Conservation (phyloP, 768 basidiomycete genomes). For the Auricularia sp. region DNA sequence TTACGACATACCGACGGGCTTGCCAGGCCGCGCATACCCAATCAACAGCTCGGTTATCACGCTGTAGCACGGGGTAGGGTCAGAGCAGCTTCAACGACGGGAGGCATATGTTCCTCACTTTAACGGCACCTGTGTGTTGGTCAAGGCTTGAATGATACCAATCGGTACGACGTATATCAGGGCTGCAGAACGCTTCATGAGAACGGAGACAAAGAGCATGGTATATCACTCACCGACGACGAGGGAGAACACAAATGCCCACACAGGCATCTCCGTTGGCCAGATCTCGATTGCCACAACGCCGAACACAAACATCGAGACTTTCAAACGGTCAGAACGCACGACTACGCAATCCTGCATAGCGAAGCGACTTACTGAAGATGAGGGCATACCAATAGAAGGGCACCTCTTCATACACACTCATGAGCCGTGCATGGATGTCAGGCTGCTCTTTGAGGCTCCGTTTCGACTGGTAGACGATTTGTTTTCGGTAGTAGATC, state of each 20-base stretch:
- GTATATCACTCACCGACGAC: constrained; percentile 6
- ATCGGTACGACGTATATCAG: constrained; percentile 51
- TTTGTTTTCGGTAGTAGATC: constrained; percentile 5
- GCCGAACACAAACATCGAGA: constrained; percentile 12
- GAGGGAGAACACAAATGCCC: constrained; percentile 17
- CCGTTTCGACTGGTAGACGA: constrained; percentile 10
- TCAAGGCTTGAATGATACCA: constrained; percentile 78
- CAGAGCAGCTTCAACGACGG: constrained; percentile 1
- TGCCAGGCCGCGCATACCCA: constrained; percentile 71
- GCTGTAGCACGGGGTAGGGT: constrained; percentile 2
- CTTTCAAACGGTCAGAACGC: background rate
- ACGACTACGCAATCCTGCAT: background rate
- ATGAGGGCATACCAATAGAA: constrained; percentile 45
- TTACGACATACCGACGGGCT: constrained; percentile 43
- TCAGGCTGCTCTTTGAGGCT: constrained; percentile 15
- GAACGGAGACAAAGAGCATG: constrained; percentile 21
- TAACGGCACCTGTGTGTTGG: constrained; percentile 64
- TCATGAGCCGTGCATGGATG: constrained; percentile 16
- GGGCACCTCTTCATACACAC: constrained; percentile 31
- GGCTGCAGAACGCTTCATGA: constrained; percentile 17
- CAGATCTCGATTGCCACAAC: constrained; percentile 19
- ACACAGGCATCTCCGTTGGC: constrained; percentile 19
- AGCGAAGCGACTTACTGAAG: background rate
- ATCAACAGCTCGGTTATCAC: constrained; percentile 69
- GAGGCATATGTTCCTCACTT: constrained; percentile 17